Conservation (phyloP, 1,284 basidiomycete genomes). For the Malassezia pachydermatis region DNA sequence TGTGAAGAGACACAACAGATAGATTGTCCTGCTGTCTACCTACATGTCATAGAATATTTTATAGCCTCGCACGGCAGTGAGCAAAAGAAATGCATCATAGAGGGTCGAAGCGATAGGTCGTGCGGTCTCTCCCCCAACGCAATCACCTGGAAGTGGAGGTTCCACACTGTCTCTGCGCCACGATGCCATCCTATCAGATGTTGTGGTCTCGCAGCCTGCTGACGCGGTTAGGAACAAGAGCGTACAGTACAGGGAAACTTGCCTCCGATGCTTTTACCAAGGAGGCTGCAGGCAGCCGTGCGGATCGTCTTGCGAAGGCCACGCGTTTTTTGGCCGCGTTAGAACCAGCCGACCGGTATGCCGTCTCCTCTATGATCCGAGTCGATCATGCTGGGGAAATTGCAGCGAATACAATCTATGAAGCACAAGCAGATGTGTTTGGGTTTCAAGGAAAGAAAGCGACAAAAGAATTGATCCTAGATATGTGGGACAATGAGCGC, state of each 20-base stretch:
- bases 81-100: too few species aligned
- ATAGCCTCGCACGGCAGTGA: too few species aligned
- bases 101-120: too few species aligned
- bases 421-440: slow-evolving; percentile 44
- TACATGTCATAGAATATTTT: too few species aligned
- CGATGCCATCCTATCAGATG: too few species aligned
- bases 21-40: too few species aligned
- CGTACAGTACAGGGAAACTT: background rate
- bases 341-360: slow-evolving; percentile 21
- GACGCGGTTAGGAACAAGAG: too few species aligned
- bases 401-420: slow-evolving; percentile 47
- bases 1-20: too few species aligned
- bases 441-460: slow-evolving; percentile 25
- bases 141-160: too few species aligned
- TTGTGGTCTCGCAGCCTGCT: too few species aligned
- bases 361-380: slow-evolving; percentile 38
- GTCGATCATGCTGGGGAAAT: slow-evolving; percentile 47
- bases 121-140: too few species aligned
- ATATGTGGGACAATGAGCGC: slow-evolving; percentile 95
- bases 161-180: too few species aligned
- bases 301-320: slow-evolving; percentile 13
- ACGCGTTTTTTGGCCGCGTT: slow-evolving; percentile 24
- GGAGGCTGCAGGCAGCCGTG: background rate
- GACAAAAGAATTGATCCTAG: slow-evolving; percentile 45
- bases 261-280: slow-evolving; percentile 32